Percentiles rank a stretch among this genome's conserved stretches.
Evolutionary conservation across 345 rosid genomes (phyloP).

Genomic region (Lagerstroemia speciosa): DNA sequence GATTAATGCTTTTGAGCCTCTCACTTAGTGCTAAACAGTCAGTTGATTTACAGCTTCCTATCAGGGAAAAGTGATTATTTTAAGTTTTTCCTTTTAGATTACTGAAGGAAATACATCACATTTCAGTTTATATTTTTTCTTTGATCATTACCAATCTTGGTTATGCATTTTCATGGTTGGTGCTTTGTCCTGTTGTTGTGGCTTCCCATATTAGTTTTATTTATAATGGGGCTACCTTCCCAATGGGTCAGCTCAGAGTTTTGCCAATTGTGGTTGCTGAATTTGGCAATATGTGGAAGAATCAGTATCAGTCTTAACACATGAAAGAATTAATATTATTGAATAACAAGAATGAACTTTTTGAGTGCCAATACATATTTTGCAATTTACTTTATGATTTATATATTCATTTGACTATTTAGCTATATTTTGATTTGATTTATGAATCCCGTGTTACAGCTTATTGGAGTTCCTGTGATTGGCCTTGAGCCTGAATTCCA

Average conservation of each 20-base stretch:
- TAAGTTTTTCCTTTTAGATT: neutral
- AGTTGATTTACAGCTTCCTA: conserved; percentile 1
- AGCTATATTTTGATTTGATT: neutral
- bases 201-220: neutral
- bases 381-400: neutral
- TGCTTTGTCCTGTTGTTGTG: neutral
- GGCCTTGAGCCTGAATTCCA: conserved; percentile 83
- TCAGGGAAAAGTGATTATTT: neutral
- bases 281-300: neutral
- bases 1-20: neutral
- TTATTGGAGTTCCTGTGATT: conserved; percentile 61
- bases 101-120: neutral
- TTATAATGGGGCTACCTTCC: neutral
- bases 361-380: neutral
- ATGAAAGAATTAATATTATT: neutral
- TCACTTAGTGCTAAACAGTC: neutral
- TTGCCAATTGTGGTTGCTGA: neutral
- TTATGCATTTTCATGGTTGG: neutral
- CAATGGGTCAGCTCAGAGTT: neutral
- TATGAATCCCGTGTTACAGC: conserved; percentile 27
- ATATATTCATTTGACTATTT: neutral
- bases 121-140: neutral
- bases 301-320: neutral
- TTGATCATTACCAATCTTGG: neutral
- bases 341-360: neutral